Evolutionary conservation across 2,329 filamentous ascomycete genomes (phyloP), one percentile per base, ranked within the genome.

Genomic region (Penicillium verrucosum): DNA sequence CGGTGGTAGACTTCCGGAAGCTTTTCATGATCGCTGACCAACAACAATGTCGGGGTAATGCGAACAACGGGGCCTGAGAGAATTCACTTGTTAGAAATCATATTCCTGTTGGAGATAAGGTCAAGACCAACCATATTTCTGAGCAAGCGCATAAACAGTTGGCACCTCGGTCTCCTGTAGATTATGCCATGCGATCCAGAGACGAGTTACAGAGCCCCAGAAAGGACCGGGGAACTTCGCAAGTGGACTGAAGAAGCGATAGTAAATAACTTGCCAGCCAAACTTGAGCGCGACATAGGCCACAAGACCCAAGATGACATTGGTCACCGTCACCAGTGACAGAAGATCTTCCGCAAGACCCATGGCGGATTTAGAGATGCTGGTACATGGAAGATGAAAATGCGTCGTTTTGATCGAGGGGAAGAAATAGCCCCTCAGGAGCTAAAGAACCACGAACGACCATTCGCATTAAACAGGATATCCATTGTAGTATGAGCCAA

Each of bases 1-100:
- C 82, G 78, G 51, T 77, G 75, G 70, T 85, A 86, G 27, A 86
- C 79, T 14, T 78, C 75, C 0, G 83, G 83, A 2, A 86, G 74
- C 64, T 82, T 80, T 1, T 75, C 79, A 0, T 83, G 77, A 62
- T 82, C 81, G 64, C 70, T 78, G 54, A 84, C 78, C 5, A 83
- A 71, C 21, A 85, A 75, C 62, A 84, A 73, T 0, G 80, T 82
- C 0, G 81, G 81, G 5, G 78, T 80, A 56, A 84, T 77, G 21
- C 81, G 77, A 40, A 85, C 73, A 16, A 83, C 78, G 0, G 80
- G 80, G 18, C 80, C 81, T 82, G 44, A 29, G 4, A 34, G n/a
- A 16, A 32, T 34, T 25, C 12, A 23, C 6, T 30, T 21, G 12
- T 37, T 36, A 55, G 16, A 27, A 23, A 18, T 1, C 12, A 21